Evolutionary conservation across 1,139 yeast species (phyloP), one percentile per base, ranked within the genome.

Genomic region (Geotrichum phurueaensis): DNA sequence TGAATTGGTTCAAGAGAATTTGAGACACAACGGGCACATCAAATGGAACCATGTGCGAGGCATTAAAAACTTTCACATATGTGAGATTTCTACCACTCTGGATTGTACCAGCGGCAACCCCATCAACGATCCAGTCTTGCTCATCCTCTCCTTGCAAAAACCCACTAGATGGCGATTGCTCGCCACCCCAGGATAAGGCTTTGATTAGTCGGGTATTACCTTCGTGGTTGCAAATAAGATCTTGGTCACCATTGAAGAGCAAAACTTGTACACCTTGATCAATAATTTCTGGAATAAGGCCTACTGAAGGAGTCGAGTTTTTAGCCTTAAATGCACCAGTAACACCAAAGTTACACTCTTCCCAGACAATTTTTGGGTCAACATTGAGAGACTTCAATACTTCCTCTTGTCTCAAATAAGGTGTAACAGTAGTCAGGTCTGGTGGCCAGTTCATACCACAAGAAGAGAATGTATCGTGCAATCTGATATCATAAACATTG

Each of bases 381-480:
- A 71, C 68, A 62, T 77, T 73, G 67, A 94, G 76, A 5, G 86
- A 81, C 43, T 75, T 69, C 70, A 83, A 81, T 18, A 89, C 94
- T 1, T 80, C 81, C 0, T 77, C 76, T 1, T 75, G 70, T 27
- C 81, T 76, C 62, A 94, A 79, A 69, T 88, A 94, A 12, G 84
- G 81, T 0, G 80, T 76, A 15, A 91, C 85, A 56, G 75, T 67
- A 0, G 74, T 76, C 64, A 92, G 76, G 65, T 84, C 94, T 29
- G 82, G 82, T 0, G 99, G 99, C 99, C 99, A 94, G 70, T 88
- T 87, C 84, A 84, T 81, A 4, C 98, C 99, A 75, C 99, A 94
- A 0, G 88, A 76, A 0, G 98, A 97, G 67, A 77, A 89, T 0
- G 83, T 73, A 70, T 92, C 97, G 43, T 75, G 78, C 60, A 87